Percentiles rank a stretch among this genome's conserved stretches.
Conservation (phyloP, 73 alveolate species). For the Paramecium octaurelia region DNA sequence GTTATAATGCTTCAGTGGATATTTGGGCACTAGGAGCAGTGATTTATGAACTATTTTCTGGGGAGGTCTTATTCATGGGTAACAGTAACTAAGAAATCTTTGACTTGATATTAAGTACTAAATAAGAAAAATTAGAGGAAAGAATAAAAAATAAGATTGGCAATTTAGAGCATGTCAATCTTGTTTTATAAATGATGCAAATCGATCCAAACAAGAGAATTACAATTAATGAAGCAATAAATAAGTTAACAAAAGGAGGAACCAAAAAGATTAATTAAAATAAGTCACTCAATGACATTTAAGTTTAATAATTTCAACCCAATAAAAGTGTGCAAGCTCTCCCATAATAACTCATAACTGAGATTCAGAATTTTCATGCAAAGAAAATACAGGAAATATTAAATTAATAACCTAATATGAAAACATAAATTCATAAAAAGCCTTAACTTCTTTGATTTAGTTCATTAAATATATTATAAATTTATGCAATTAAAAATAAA, state of each 20-base stretch:
- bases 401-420: no score
- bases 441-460: background rate
- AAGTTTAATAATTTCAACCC: no score
- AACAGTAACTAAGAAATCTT: background rate
- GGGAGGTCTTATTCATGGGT: background rate
- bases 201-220: background rate
- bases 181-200: background rate
- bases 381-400: no score
- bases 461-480: background rate
- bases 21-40: slow-evolving; percentile 33
- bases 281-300: background rate
- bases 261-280: background rate
- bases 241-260: background rate
- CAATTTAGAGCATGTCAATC: background rate
- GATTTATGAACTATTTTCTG: background rate
- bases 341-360: no score
- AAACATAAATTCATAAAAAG: no score
- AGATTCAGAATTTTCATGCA: no score
- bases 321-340: no score
- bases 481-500: background rate
- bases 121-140: background rate
- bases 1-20: background rate
- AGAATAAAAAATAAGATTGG: background rate
- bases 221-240: background rate
- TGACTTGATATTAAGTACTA: background rate